A percentile compares a stretch with the other conserved stretches of the same genome.
phyloP scores from a whole-genome alignment of 441 rosid species.

The Corymbia calophylla region DNA sequence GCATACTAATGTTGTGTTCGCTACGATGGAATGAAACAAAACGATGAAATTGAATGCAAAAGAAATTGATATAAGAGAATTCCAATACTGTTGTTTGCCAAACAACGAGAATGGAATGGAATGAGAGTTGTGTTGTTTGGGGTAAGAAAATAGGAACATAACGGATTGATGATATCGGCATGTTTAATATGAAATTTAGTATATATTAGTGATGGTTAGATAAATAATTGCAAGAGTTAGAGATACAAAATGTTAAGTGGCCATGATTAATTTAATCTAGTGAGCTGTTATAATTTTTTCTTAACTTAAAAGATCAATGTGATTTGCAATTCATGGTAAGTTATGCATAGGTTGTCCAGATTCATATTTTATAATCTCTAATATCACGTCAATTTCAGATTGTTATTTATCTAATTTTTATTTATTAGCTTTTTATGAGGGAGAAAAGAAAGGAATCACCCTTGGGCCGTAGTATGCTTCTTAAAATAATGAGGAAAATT shows the following conservation, averaged over 20 bases:
- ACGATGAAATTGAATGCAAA: not conserved
- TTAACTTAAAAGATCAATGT: not conserved
- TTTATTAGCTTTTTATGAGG: not conserved
- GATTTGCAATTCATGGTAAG: not conserved
- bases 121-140: not conserved
- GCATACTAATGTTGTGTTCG: not conserved
- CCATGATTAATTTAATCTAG: not conserved
- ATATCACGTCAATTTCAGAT: fast-evolving
- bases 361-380: not conserved
- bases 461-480: fast-evolving
- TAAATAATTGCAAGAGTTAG: not conserved
- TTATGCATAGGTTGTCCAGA: not conserved
- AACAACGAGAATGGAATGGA: not conserved
- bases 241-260: not conserved
- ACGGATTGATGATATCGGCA: not conserved
- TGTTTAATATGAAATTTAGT: not conserved
- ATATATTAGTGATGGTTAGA: not conserved
- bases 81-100: not conserved
- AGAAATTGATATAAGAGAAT: not conserved
- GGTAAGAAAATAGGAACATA: not conserved
- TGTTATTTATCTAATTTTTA: not conserved
- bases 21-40: not conserved
- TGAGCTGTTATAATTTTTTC: not conserved
- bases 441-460: too few species aligned
- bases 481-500: not conserved